These are phyloP conservation scores for Corynascus novoguineensis DNA, from an alignment of 495 filamentous ascomycete genomes.

Conservation along the genomic window DNA sequence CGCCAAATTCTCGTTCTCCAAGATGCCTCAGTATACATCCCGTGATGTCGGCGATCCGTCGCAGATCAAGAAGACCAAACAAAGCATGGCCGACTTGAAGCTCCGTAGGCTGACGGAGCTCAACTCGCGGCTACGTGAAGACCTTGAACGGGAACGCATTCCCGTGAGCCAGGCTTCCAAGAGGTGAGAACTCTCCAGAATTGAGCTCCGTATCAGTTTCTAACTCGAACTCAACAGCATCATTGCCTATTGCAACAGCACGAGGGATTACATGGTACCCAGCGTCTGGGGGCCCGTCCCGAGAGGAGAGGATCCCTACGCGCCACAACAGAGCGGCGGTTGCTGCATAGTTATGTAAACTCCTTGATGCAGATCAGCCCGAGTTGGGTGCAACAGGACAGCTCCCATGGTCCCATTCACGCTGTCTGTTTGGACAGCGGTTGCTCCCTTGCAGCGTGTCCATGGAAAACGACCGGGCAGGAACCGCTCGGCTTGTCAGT, in stretches of 20 bases:
- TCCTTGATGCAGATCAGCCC: not conserved
- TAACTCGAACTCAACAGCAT: slow-evolving; percentile 52
- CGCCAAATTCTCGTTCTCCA: slow-evolving; percentile 13
- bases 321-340: slow-evolving; percentile 79
- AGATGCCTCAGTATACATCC: slow-evolving; percentile 52
- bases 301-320: slow-evolving; percentile 92
- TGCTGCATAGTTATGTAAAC: slow-evolving; percentile 91
- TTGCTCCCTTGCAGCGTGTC: slow-evolving; percentile 5
- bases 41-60: slow-evolving; percentile 55
- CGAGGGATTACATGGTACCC: slow-evolving; percentile 98
- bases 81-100: slow-evolving; percentile 98
- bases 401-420: not conserved
- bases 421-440: not conserved
- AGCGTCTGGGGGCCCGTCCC: slow-evolving; percentile 92
- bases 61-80: slow-evolving; percentile 91
- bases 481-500: not conserved
- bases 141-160: slow-evolving; percentile 88
- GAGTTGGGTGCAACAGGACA: slow-evolving; percentile 5
- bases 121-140: slow-evolving; percentile 88
- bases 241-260: slow-evolving; percentile 93
- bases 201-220: not conserved
- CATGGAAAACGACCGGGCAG: not conserved
- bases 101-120: slow-evolving; percentile 92
- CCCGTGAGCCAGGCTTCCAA: slow-evolving; percentile 90
- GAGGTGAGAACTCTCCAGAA: slow-evolving; percentile 54